phyloP scores from a whole-genome alignment of 1,284 basidiomycete genomes.

The Mycosarcoma mackinlayi region DNA sequence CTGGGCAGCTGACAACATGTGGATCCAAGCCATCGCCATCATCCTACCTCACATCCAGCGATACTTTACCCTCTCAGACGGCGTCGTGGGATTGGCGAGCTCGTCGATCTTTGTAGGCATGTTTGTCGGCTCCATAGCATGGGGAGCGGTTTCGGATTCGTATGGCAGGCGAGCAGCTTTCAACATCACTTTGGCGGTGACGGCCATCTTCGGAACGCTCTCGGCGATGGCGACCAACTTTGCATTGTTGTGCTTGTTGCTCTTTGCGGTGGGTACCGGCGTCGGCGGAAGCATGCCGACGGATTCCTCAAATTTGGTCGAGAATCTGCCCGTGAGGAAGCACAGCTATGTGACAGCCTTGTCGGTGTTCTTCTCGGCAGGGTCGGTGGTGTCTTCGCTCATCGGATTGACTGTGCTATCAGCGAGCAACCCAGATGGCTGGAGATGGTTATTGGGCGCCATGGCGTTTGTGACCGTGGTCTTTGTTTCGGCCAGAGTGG shows the following conservation, averaged over 20 bases:
- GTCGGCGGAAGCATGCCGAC: conserved; percentile 89
- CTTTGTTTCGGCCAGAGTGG: conserved; percentile 83
- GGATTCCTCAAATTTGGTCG: conserved; percentile 91
- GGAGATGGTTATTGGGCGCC: conserved; percentile 48
- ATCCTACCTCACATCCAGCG: conserved; percentile 90
- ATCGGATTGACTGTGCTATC: conserved; percentile 54
- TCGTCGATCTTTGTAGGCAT: conserved; percentile 89
- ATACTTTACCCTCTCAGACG: conserved; percentile 75
- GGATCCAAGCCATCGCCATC: conserved; percentile 75
- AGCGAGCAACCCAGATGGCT: conserved; percentile 26
- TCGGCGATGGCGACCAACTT: conserved; percentile 83
- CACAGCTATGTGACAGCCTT: conserved; percentile 92
- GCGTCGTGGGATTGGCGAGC: conserved; percentile 79
- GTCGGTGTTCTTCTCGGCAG: conserved; percentile 78
- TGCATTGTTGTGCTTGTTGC: conserved; percentile 76
- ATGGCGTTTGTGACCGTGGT: conserved; percentile 74
- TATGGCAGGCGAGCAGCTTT: conserved; percentile 86
- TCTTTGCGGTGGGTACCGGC: conserved; percentile 90
- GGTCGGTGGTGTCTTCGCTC: conserved; percentile 45
- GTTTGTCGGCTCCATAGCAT: conserved; percentile 87
- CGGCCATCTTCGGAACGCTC: conserved; percentile 86
- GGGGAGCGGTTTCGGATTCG: conserved; percentile 68
- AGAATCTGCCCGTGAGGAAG: conserved; percentile 90
- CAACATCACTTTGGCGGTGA: conserved; percentile 89
- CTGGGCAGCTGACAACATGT: conserved; percentile 67